Evolutionary conservation across 108 stramenopile species (phyloP), one percentile per base, ranked within the genome.

Genomic region (Pseudonitzschia pungens): DNA sequence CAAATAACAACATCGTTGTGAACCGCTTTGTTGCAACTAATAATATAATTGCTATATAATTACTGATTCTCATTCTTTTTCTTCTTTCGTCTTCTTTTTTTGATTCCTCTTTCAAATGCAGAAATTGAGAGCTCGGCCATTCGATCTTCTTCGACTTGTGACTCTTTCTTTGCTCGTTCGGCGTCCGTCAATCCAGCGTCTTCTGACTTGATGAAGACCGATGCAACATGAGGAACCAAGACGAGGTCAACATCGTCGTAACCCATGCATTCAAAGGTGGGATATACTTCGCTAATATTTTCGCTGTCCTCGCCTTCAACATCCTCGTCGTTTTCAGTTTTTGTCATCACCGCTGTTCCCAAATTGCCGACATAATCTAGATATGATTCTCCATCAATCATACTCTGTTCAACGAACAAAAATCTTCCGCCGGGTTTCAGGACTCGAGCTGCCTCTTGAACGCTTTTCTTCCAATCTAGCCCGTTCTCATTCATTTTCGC

Each of bases 401-500:
- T 72, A n/a, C 76, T 83, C 69, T 78, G 86, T 68, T 95, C 94
- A 14, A 89, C 87, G 71, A 89, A 95, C n/a, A 95, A 65, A 55
- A 92, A 77, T 62, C 92, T 65, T 63, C 94, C 94, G 51, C 94
- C 94, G 7, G 90, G 92, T 71, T 91, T 92, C 48, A 95, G 65
- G 14, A 95, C 94, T 33, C 94, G 79, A 1, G 83, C 88, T 14
- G 92, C 90, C 71, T 95, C 94, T 18, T 68, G 66, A n/a, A 95
- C 73, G 42, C 73, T 71, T 42, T 83, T 85, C 57, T 92, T 92
- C 87, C 89, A 92, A 71, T 95, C 88, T 28, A 86, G 50, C 10
- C 89, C 94, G 69, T 89, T 92, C 53, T 95, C 91, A 5, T 67
- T 60, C 91, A 92, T 90, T 22, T 79, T 66, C 27, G 72, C 77